phyloP scores from a whole-genome alignment of 805 yeast species.

The Teunomyces tritomae region DNA sequence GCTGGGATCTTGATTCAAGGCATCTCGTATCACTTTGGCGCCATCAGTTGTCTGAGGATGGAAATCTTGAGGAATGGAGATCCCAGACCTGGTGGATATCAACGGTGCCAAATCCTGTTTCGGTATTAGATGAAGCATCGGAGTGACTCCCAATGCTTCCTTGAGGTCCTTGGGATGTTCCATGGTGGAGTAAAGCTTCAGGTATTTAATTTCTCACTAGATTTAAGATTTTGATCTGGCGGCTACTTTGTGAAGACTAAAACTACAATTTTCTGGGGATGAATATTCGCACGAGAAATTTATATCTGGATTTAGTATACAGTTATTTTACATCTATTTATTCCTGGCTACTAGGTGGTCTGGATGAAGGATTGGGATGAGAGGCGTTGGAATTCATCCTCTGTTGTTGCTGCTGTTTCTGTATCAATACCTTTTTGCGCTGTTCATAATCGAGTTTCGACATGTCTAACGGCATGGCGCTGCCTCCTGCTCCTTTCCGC shows the following conservation, averaged over 20 bases:
- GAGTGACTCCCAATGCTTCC: constrained; percentile 25
- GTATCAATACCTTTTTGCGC: constrained; percentile 33
- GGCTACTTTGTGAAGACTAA: neutral
- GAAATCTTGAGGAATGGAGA: neutral
- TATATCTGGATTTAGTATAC: neutral
- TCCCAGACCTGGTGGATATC: constrained; percentile 2
- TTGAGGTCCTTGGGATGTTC: constrained; percentile 16
- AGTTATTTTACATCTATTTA: constrained; percentile 3
- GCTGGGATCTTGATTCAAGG: constrained; percentile 1
- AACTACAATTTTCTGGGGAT: too few species aligned
- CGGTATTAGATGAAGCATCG: constrained; percentile 28
- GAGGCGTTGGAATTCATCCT: neutral
- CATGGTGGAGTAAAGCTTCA: neutral
- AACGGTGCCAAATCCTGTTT: constrained; percentile 19
- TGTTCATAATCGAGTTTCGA: constrained; percentile 36
- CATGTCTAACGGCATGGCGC: constrained; percentile 16
- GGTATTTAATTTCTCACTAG: neutral
- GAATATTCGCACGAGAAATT: neutral
- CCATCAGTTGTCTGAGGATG: neutral
- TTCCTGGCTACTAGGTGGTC: constrained; percentile 1
- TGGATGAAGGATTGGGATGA: neutral
- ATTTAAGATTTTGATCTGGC: neutral
- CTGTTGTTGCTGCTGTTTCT: constrained; percentile 28
- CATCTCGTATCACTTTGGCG: constrained; percentile 21
- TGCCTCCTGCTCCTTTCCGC: constrained; percentile 7